Evolutionary conservation across 2,329 filamentous ascomycete species (phyloP).

Genomic region (Coniochaeta pulveracea): DNA sequence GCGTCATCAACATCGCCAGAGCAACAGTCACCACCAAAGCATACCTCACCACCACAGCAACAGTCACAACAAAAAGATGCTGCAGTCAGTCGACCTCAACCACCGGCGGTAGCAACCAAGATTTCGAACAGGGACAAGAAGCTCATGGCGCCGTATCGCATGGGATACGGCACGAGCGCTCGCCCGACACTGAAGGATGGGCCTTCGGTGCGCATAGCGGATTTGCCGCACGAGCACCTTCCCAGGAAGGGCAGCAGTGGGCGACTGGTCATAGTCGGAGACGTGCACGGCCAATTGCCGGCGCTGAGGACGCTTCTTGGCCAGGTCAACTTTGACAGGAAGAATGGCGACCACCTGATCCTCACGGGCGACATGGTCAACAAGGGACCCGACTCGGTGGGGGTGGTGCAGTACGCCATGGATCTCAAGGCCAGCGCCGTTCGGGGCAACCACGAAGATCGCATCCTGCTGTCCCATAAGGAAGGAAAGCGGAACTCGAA

Average conservation of each 20-base stretch:
- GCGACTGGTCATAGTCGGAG: conserved; percentile 72
- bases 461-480: conserved; percentile 55
- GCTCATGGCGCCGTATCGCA: conserved; percentile 12
- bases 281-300: conserved; percentile 79
- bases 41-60: no score
- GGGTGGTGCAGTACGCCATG: conserved; percentile 67
- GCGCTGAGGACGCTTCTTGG: conserved; percentile 56
- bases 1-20: no score
- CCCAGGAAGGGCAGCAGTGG: conserved; percentile 19
- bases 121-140: no score
- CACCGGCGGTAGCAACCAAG: no score
- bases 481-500: conserved; percentile 1
- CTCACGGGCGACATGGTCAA: conserved; percentile 70
- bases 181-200: conserved; percentile 24
- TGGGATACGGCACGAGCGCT: conserved; percentile 27
- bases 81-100: conserved; percentile 7
- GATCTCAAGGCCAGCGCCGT: conserved; percentile 67
- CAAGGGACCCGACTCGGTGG: conserved; percentile 75
- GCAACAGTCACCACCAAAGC: no score
- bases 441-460: conserved; percentile 88
- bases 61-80: no score
- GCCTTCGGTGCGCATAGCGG: conserved; percentile 13
- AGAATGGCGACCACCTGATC: conserved; percentile 59
- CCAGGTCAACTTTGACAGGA: conserved; percentile 49
- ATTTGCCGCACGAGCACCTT: conserved; percentile 18